These are phyloP conservation scores for Leccinum fibrillosum DNA, from an alignment of 768 basidiomycete genomes.

Conservation along the genomic window DNA sequence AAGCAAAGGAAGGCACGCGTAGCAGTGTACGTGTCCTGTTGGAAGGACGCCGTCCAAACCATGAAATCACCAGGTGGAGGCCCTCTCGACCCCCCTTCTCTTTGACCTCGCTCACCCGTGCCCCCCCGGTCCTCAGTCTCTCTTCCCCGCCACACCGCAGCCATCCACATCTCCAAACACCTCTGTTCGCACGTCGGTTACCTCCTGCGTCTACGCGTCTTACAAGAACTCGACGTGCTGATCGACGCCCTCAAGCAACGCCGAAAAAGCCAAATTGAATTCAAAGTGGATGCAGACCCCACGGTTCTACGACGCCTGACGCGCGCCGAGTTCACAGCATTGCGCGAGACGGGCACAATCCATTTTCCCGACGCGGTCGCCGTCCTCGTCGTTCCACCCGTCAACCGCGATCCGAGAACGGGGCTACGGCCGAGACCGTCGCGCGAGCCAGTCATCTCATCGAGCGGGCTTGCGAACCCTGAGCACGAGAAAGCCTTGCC, in stretches of 20 bases:
- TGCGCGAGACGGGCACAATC: slow-evolving; percentile 46
- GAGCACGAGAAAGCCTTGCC: slow-evolving; percentile 22
- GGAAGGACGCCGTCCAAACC: slow-evolving; percentile 43
- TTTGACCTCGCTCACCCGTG: slow-evolving; percentile 4
- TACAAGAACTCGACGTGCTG: slow-evolving; percentile 72
- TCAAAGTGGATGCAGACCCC: slow-evolving; percentile 19
- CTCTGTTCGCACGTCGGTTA: slow-evolving; percentile 58
- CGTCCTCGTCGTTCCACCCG: slow-evolving; percentile 65
- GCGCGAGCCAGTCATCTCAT: slow-evolving; percentile 35
- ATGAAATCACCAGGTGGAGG: slow-evolving; percentile 37
- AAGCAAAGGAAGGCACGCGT: slow-evolving; percentile 43
- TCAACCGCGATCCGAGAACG: slow-evolving; percentile 51
- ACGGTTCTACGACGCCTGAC: slow-evolving; percentile 63
- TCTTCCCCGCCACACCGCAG: slow-evolving; percentile 27
- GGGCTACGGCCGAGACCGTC: slow-evolving; percentile 40
- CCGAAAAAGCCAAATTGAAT: not conserved
- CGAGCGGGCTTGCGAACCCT: not conserved
- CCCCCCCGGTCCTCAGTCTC: slow-evolving; percentile 6
- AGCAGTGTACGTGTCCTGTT: slow-evolving; percentile 59
- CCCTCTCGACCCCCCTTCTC: not conserved
- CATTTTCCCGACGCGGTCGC: slow-evolving; percentile 57
- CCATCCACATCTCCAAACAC: slow-evolving; percentile 38
- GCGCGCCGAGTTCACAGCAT: slow-evolving; percentile 50
- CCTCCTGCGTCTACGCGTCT: slow-evolving; percentile 64
- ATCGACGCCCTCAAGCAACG: slow-evolving; percentile 25